Conservation (phyloP, 495 filamentous ascomycete species). For the Stereocaulon alpinum region DNA sequence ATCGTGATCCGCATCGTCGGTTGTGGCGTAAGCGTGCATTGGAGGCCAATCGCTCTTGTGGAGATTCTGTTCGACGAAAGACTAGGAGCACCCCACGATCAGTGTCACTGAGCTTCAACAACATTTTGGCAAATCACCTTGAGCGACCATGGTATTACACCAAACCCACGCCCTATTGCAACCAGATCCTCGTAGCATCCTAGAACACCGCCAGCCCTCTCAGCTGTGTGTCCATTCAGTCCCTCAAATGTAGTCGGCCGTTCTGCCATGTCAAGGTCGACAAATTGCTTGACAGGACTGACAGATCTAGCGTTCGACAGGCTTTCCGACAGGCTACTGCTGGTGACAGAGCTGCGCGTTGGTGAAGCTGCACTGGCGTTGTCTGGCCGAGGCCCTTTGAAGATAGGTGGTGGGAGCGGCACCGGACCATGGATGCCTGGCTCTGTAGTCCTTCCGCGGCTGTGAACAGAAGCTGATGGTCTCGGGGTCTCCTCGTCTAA, state of each 20-base stretch:
- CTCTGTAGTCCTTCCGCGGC: not conserved
- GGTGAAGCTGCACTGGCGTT: not conserved
- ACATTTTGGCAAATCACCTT: not conserved
- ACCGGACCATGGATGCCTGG: not conserved
- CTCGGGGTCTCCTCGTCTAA: not conserved
- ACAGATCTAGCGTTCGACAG: not conserved
- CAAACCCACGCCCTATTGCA: not conserved
- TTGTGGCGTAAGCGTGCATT: not conserved
- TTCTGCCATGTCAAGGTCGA: not conserved
- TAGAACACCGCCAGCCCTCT: not conserved
- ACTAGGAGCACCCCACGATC: not conserved
- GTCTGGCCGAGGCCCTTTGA: not conserved
- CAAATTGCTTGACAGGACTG: not conserved
- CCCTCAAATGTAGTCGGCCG: not conserved
- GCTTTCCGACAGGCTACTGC: not conserved
- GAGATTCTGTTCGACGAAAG: not conserved
- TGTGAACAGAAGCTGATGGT: not conserved
- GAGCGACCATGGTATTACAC: not conserved
- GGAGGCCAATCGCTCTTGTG: not conserved
- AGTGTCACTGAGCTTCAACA: not conserved
- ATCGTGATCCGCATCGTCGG: not conserved
- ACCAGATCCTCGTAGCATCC: not conserved
- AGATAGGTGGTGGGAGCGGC: not conserved
- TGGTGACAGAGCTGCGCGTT: not conserved
- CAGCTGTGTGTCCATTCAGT: not conserved